Percentiles rank a stretch among this genome's conserved stretches.
These are phyloP conservation scores for Chaetomidium leptoderma DNA, from an alignment of 495 filamentous ascomycete species.

Conservation along the genomic window DNA sequence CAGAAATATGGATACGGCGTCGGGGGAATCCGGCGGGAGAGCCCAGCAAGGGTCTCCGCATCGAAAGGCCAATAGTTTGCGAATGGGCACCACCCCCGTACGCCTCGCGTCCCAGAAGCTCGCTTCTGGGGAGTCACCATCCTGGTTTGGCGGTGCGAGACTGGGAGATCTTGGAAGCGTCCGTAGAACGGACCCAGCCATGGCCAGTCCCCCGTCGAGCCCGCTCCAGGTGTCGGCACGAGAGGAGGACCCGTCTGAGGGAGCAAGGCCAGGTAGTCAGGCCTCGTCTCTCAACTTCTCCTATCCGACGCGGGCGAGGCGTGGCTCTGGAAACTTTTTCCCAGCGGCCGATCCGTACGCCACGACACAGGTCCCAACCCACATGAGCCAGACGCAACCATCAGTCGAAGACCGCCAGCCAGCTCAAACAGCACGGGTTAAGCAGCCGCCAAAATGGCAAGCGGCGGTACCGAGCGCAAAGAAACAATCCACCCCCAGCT, in stretches of 20 bases:
- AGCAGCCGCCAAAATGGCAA: constrained; percentile 7
- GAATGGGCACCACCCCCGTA: constrained; percentile 36
- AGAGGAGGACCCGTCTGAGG: constrained; percentile 18
- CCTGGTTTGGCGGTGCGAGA: constrained; percentile 42
- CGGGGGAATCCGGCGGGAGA: constrained; percentile 12
- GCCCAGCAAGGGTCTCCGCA: constrained; percentile 15
- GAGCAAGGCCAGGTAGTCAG: constrained; percentile 52
- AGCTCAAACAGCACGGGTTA: not conserved
- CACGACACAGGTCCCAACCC: constrained; percentile 2
- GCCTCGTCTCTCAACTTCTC: constrained; percentile 79
- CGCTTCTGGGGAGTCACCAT: constrained; percentile 29
- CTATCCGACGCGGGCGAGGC: constrained; percentile 52
- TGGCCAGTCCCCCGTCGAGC: constrained; percentile 36
- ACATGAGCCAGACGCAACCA: not conserved
- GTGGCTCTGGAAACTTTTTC: constrained; percentile 35
- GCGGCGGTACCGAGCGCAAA: constrained; percentile 11
- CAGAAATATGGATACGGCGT: constrained; percentile 34
- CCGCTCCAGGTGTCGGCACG: constrained; percentile 24
- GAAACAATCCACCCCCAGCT: constrained; percentile 24
- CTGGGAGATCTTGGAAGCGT: constrained; percentile 42
- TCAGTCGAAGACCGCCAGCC: not conserved
- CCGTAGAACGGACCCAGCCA: constrained; percentile 40
- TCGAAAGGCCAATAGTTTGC: constrained; percentile 29
- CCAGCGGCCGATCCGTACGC: constrained; percentile 7
- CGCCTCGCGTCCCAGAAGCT: constrained; percentile 45